Evolutionary conservation across 768 basidiomycete species (phyloP).

Genomic region (Amanita pallidorosea): DNA sequence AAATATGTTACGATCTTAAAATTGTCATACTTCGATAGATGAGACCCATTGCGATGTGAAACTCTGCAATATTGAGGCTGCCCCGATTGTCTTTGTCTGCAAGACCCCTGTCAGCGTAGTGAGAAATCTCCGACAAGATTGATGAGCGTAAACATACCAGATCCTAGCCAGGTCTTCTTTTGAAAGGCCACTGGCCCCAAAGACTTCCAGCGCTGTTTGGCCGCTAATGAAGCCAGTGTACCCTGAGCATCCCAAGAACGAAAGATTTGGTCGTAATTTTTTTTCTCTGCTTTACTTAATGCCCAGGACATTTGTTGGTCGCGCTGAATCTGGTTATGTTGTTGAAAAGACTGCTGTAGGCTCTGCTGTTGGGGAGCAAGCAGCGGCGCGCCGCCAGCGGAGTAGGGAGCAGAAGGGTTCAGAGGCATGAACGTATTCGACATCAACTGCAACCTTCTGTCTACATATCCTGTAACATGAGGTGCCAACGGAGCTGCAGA

Average conservation of each 20-base stretch:
- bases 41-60: conserved; percentile 97
- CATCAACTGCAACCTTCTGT: conserved; percentile 84
- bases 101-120: conserved; percentile 53
- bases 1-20: not conserved
- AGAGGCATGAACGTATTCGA: conserved; percentile 86
- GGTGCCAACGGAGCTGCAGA: conserved; percentile 39
- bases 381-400: conserved; percentile 51
- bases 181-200: conserved; percentile 84
- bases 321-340: conserved; percentile 68
- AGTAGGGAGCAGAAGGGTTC: conserved; percentile 49
- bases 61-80: conserved; percentile 90
- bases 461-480: conserved; percentile 71
- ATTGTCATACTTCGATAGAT: conserved; percentile 82
- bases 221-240: conserved; percentile 84
- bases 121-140: not conserved
- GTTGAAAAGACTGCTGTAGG: conserved; percentile 79
- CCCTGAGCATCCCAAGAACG: conserved; percentile 84
- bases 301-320: conserved; percentile 80
- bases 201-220: conserved; percentile 78
- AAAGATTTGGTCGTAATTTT: conserved; percentile 94
- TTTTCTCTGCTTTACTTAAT: conserved; percentile 82
- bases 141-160: conserved; percentile 47
- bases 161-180: conserved; percentile 88
- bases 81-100: conserved; percentile 92
- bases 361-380: conserved; percentile 56